phyloP scores from a whole-genome alignment of 2,329 filamentous ascomycete genomes.

The Botrytis squamosa region DNA sequence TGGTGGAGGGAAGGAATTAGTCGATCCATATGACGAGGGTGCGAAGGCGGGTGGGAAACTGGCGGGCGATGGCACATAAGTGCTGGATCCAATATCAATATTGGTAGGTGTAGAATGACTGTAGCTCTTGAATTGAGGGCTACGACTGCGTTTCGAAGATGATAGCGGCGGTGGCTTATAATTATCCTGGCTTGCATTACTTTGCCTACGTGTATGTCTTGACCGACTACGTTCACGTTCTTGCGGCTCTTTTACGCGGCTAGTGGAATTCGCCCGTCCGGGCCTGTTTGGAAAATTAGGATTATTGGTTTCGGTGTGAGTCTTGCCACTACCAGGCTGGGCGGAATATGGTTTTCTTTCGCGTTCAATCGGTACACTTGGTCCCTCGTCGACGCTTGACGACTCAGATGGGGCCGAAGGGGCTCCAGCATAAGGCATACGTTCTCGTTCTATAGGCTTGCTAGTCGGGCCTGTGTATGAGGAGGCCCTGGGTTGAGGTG shows the following conservation, averaged over 20 bases:
- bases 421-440: slow-evolving; percentile 41
- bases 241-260: slow-evolving; percentile 22
- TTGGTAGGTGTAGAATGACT: slow-evolving; percentile 35
- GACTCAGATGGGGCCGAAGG: slow-evolving; percentile 39
- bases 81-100: slow-evolving; percentile 23
- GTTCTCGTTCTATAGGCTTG: slow-evolving; percentile 41
- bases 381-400: slow-evolving; percentile 43
- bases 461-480: slow-evolving; percentile 30
- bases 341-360: slow-evolving; percentile 64
- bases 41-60: slow-evolving; percentile 26
- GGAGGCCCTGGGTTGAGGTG: slow-evolving; percentile 27
- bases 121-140: slow-evolving; percentile 34
- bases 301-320: slow-evolving; percentile 46
- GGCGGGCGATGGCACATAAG: slow-evolving; percentile 21
- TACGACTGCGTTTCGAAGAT: slow-evolving; percentile 25
- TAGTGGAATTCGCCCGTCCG: slow-evolving; percentile 34
- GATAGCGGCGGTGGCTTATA: slow-evolving; percentile 26
- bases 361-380: slow-evolving; percentile 55
- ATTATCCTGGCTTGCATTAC: slow-evolving; percentile 27
- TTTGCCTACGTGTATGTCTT: slow-evolving; percentile 28
- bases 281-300: slow-evolving; percentile 22
- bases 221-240: slow-evolving; percentile 17
- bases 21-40: slow-evolving; percentile 28
- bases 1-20: slow-evolving; percentile 34
- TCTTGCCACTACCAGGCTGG: slow-evolving; percentile 58